Evolutionary conservation across 805 yeast genomes (phyloP).

Genomic region (Hanseniaspora thailandica): DNA sequence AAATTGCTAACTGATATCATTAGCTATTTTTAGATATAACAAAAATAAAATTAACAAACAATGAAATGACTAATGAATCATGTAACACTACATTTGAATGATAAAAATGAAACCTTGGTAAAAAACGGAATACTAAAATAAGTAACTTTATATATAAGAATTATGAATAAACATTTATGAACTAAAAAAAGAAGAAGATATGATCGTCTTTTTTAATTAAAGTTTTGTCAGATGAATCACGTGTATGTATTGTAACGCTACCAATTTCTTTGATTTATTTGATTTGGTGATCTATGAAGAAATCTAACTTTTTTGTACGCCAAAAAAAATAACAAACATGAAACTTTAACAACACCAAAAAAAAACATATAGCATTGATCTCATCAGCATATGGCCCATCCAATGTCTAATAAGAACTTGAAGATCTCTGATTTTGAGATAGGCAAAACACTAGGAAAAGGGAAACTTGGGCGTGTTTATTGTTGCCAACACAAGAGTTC

Average conservation of each 20-base stretch:
- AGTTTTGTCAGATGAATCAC: too few relatives aligned
- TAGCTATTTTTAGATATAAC: neutral
- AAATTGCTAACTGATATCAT: neutral
- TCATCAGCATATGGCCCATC: too few relatives aligned
- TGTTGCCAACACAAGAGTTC: conserved; percentile 66
- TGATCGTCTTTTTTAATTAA: too few relatives aligned
- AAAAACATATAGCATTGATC: too few relatives aligned
- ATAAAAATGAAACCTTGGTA: neutral
- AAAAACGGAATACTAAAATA: neutral
- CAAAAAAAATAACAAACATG: neutral
- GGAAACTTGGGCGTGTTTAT: conserved; percentile 86
- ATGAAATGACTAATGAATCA: neutral
- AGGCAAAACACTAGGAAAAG: conserved; percentile 81
- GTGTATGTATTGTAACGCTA: too few relatives aligned
- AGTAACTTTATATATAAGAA: neutral
- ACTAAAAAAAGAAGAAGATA: too few relatives aligned
- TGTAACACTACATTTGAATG: neutral
- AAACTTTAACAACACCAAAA: too few relatives aligned
- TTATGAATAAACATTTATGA: too few relatives aligned
- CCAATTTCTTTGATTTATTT: too few relatives aligned
- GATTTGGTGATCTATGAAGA: neutral
- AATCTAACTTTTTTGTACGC: neutral
- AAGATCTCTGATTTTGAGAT: conserved; percentile 55
- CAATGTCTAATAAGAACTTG: neutral
- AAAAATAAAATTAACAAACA: neutral